These are phyloP conservation scores for Kwoniella botswanensis DNA, from an alignment of 768 basidiomycete genomes.

Conservation along the genomic window DNA sequence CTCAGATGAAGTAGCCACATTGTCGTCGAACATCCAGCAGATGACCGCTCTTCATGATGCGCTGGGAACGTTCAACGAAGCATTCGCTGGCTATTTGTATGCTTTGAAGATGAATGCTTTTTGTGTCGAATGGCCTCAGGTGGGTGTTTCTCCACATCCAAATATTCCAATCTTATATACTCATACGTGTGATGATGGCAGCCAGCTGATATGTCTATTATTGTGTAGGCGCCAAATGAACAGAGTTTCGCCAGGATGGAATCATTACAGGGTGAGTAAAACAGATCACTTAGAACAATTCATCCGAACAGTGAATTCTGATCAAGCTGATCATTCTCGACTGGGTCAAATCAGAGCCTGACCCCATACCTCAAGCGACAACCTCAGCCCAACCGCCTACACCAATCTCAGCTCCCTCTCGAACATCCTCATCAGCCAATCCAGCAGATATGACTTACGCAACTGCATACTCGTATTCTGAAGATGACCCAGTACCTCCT, in stretches of 20 bases:
- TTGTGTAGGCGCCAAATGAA: constrained; percentile 29
- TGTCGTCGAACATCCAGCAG: constrained; percentile 75
- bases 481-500: constrained; percentile 34
- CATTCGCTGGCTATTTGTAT: constrained; percentile 88
- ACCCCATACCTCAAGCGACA: constrained; percentile 10
- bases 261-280: constrained; percentile 16
- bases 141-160: constrained; percentile 51
- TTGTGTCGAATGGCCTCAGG: constrained; percentile 92
- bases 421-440: constrained; percentile 16
- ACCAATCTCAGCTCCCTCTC: constrained; percentile 11
- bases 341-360: constrained; percentile 2
- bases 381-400: constrained; percentile 3
- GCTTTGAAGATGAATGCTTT: constrained; percentile 93
- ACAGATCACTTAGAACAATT: not conserved
- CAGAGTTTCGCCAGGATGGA: constrained; percentile 25
- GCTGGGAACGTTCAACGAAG: constrained; percentile 85
- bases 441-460: constrained; percentile 55
- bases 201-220: too few species aligned
- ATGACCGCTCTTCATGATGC: constrained; percentile 75
- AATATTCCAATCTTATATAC: not conserved
- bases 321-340: not conserved
- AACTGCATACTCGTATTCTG: constrained; percentile 42
- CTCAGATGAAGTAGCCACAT: constrained; percentile 80
- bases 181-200: too few species aligned
- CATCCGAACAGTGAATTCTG: not conserved